Evolutionary conservation across 1,284 basidiomycete genomes (phyloP), one percentile per base, ranked within the genome.

Genomic region (Ceratobasidium sp.): DNA sequence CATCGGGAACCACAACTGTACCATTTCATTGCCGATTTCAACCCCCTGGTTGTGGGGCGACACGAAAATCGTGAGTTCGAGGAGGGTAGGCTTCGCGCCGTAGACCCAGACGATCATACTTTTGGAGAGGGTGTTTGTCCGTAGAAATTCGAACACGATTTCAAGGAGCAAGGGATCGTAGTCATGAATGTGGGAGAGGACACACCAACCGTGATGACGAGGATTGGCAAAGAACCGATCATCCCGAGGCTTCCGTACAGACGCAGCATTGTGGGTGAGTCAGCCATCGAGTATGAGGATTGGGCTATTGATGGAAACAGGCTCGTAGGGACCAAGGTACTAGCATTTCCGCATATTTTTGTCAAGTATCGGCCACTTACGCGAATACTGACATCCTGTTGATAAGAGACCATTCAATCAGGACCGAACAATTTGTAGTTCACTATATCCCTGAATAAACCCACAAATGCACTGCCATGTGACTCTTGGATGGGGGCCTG

Each of bases 191-290:
- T 73, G 20, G 42, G 63, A 13, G 42, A 44, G 28, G 40, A 73
- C 12, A 18, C 33, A 6, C 58, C 58, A 28, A 73, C 71, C 15
- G 23, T 63, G 18, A 61, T 73, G 20, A 23, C 7, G 3, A 42
- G 40, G 20, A 18, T 63, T 15, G 40, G 71, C 20, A 15, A 26
- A 23, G 5, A 13, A 9, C 58, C 71, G 26, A 63, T 73, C 33
- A 40, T 73, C 49, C 63, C 71, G 5, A 58, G 71, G 26, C 49
- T 73, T 3, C 71, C 71, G 10, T 73, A 63, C 40, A n/a, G 56
- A 39, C 71, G 63, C 10, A 23, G 20, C 18, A 23, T 46, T 4
- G 46, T 66, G 6, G 42, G 23, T 23, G 63, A n/a, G 10, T 44
- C n/a, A 5, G 20, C 26, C 12, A 15, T 18, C 12, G 23, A 18